Evolutionary conservation across 768 basidiomycete species (phyloP).

Genomic region (Lanmaoa pseudosensibilis): DNA sequence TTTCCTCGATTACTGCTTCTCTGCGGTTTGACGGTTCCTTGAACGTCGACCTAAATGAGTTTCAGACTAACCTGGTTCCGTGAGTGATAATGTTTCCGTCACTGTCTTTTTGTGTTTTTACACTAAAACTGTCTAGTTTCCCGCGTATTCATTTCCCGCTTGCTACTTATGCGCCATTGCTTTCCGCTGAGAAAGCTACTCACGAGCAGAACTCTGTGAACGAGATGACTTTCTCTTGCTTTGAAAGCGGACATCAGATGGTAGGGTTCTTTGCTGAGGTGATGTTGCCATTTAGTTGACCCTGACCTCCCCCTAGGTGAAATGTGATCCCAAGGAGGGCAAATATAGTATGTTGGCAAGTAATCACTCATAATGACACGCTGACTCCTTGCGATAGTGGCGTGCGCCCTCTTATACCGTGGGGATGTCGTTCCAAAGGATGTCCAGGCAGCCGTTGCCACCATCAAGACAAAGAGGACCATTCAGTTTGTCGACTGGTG

Average conservation of each 20-base stretch:
- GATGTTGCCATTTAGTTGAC: conserved; percentile 1
- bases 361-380: not conserved
- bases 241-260: conserved; percentile 97
- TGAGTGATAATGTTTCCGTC: conserved; percentile 42
- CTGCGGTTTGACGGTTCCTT: conserved; percentile 96
- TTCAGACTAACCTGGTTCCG: conserved; percentile 99
- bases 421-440: conserved; percentile 98
- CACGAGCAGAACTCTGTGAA: conserved; percentile 98
- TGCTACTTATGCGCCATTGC: conserved; percentile 91
- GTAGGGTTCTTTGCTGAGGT: conserved; percentile 36
- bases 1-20: conserved; percentile 96
- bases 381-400: conserved; percentile 53
- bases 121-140: conserved; percentile 54
- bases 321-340: conserved; percentile 95
- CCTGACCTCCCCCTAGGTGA: conserved; percentile 38
- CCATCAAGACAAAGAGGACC: conserved; percentile 95
- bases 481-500: conserved; percentile 99
- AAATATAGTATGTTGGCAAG: conserved; percentile 83
- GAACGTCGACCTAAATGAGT: conserved; percentile 97
- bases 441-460: conserved; percentile 86
- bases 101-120: not conserved
- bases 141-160: conserved; percentile 98
- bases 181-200: conserved; percentile 92
- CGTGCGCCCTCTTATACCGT: conserved; percentile 88
- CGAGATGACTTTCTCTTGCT: conserved; percentile 98